Conservation (phyloP, 495 filamentous ascomycete genomes). For the Penicillium desertorum region DNA sequence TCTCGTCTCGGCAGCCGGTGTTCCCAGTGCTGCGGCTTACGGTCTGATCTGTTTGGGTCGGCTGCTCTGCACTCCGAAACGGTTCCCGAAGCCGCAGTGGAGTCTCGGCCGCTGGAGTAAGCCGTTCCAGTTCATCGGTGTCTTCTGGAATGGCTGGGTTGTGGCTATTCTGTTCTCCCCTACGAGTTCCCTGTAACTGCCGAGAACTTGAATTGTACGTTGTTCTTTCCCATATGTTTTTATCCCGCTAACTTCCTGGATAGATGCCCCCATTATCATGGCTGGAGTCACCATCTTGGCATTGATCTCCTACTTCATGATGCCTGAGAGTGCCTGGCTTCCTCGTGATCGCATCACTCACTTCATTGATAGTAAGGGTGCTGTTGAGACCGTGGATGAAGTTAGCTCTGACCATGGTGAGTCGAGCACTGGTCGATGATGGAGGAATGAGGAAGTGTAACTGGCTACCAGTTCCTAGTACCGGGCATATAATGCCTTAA, state of each 20-base stretch:
- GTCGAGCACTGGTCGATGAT: slow-evolving; percentile 17
- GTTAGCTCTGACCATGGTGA: slow-evolving; percentile 14
- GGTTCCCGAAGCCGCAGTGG: slow-evolving; percentile 48
- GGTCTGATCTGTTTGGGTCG: slow-evolving; percentile 55
- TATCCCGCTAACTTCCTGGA: slow-evolving; percentile 1
- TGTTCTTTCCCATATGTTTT: background rate
- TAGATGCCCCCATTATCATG: slow-evolving; percentile 53
- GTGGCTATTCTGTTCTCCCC: slow-evolving; percentile 51
- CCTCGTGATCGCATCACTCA: slow-evolving; percentile 43
- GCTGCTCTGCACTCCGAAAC: slow-evolving; percentile 46
- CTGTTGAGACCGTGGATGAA: slow-evolving; percentile 29
- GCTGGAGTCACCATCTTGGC: slow-evolving; percentile 49
- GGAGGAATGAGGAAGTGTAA: background rate
- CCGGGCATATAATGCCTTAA: background rate
- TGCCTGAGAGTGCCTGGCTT: slow-evolving; percentile 49
- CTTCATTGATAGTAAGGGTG: slow-evolving; percentile 49
- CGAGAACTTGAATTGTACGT: slow-evolving; percentile 48
- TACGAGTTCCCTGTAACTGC: slow-evolving; percentile 47
- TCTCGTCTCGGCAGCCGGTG: slow-evolving; percentile 51
- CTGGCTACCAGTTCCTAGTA: background rate
- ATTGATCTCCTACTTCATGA: slow-evolving; percentile 48
- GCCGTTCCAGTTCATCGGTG: slow-evolving; percentile 50
- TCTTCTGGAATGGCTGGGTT: slow-evolving; percentile 54
- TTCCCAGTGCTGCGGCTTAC: slow-evolving; percentile 54
- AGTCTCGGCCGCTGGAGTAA: slow-evolving; percentile 45